These are phyloP conservation scores for Diatrype stigma DNA, from an alignment of 2,329 filamentous ascomycete genomes.

Conservation along the genomic window DNA sequence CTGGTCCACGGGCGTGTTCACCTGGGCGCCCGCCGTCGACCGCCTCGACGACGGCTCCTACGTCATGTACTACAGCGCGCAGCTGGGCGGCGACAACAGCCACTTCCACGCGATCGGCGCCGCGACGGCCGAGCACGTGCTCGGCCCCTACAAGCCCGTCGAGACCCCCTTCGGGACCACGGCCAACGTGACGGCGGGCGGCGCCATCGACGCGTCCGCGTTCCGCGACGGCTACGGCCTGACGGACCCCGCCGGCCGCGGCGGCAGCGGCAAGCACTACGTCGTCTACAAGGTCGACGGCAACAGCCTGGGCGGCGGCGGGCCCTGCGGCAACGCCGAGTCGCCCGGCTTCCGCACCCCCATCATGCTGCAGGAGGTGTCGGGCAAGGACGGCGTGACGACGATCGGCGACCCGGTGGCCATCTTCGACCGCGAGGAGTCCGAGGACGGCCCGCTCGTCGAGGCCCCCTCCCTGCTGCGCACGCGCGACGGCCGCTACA, in stretches of 20 bases:
- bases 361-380: slow-evolving; percentile 52
- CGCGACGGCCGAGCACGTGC: slow-evolving; percentile 41
- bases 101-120: slow-evolving; percentile 45
- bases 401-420: slow-evolving; percentile 44
- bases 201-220: slow-evolving; percentile 59
- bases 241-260: too few species aligned
- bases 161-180: slow-evolving; percentile 48
- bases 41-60: slow-evolving; percentile 46
- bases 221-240: slow-evolving; percentile 54
- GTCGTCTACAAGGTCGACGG: slow-evolving; percentile 65
- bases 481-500: slow-evolving; percentile 45
- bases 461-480: slow-evolving; percentile 56
- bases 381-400: slow-evolving; percentile 45
- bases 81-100: slow-evolving; percentile 30
- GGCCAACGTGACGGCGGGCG: slow-evolving; percentile 50
- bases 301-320: slow-evolving; percentile 45
- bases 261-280: slow-evolving; percentile 44
- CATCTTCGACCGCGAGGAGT: slow-evolving; percentile 40
- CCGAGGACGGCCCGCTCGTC: slow-evolving; percentile 51
- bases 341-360: slow-evolving; percentile 43
- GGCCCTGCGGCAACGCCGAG: slow-evolving; percentile 42
- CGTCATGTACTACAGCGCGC: slow-evolving; percentile 57
- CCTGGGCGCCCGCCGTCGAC: slow-evolving; percentile 60
- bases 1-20: slow-evolving; percentile 51
- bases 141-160: slow-evolving; percentile 50